These are phyloP conservation scores for Auriscalpium orientale DNA, from an alignment of 768 basidiomycete species.

Conservation along the genomic window DNA sequence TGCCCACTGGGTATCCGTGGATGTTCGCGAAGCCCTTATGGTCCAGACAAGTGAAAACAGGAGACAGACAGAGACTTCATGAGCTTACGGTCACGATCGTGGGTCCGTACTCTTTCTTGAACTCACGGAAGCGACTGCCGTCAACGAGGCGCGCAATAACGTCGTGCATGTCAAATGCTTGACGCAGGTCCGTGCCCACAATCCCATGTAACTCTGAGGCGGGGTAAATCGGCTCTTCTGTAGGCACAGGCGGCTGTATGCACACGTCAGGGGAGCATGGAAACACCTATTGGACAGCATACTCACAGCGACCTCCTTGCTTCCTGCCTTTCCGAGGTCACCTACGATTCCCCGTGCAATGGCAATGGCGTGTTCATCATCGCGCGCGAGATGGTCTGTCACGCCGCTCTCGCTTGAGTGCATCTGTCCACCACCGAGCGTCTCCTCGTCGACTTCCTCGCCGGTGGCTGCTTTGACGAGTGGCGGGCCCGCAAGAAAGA, in stretches of 20 bases:
- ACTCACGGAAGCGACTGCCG: conserved; percentile 87
- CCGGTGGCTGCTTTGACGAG: conserved; percentile 93
- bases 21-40: conserved; percentile 78
- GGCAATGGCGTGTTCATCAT: conserved; percentile 79
- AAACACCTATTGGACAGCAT: conserved; percentile 3
- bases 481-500: conserved; percentile 92
- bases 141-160: conserved; percentile 89
- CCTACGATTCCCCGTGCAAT: conserved; percentile 72
- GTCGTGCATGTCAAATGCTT: conserved; percentile 90
- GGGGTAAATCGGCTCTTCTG: conserved; percentile 74
- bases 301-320: conserved; percentile 42
- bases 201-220: conserved; percentile 83
- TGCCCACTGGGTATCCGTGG: conserved; percentile 85
- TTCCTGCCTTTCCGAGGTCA: conserved; percentile 65
- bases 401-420: conserved; percentile 89
- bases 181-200: conserved; percentile 82
- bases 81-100: conserved; percentile 77
- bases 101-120: conserved; percentile 91
- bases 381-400: conserved; percentile 78
- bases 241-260: conserved; percentile 41
- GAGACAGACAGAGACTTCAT: not conserved
- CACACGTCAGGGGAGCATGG: not conserved
- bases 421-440: conserved; percentile 85
- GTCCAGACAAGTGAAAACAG: not conserved
- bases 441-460: conserved; percentile 88